A percentile compares a stretch with the other conserved stretches of the same genome.
Conservation (phyloP, 768 basidiomycete genomes). For the Podaxis rugospora region DNA sequence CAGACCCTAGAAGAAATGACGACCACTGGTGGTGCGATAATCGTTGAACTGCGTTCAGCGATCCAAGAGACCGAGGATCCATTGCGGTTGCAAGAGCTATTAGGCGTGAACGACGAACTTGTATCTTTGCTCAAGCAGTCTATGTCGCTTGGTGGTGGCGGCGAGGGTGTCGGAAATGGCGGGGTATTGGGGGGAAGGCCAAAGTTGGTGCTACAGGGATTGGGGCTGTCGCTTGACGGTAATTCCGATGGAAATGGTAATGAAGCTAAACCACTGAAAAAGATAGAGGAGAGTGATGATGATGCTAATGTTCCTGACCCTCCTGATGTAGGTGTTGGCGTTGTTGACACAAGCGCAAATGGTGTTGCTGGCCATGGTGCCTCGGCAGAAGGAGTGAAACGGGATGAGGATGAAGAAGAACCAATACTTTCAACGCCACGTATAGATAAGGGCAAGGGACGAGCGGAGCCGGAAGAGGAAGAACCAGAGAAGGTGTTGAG, state of each 20-base stretch:
- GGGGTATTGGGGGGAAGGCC: slow-evolving; percentile 21
- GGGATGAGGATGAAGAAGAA: slow-evolving; percentile 27
- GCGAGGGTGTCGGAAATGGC: neutral
- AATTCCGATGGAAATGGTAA: slow-evolving; percentile 18
- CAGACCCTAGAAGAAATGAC: slow-evolving; percentile 30
- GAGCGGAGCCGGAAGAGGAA: slow-evolving; percentile 65
- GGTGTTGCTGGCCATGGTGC: neutral
- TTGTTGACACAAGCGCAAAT: neutral
- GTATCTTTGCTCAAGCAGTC: slow-evolving; percentile 45
- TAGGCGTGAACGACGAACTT: slow-evolving; percentile 70
- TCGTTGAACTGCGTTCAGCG: slow-evolving; percentile 44
- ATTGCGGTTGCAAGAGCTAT: slow-evolving; percentile 57
- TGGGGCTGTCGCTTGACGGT: slow-evolving; percentile 36
- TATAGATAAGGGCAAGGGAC: slow-evolving; percentile 76
- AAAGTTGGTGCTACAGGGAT: slow-evolving; percentile 37
- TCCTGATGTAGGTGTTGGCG: neutral
- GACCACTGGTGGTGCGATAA: slow-evolving; percentile 45
- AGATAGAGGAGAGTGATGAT: slow-evolving; percentile 8
- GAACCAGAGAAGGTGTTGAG: slow-evolving; percentile 68
- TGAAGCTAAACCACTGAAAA: neutral
- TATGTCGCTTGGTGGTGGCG: slow-evolving; percentile 29
- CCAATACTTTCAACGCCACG: slow-evolving; percentile 50
- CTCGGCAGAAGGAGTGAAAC: slow-evolving; percentile 15
- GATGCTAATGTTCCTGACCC: slow-evolving; percentile 5
- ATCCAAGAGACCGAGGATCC: slow-evolving; percentile 59